Evolutionary conservation across 2,329 filamentous ascomycete genomes (phyloP).

Genomic region (Gyromitra esculenta): DNA sequence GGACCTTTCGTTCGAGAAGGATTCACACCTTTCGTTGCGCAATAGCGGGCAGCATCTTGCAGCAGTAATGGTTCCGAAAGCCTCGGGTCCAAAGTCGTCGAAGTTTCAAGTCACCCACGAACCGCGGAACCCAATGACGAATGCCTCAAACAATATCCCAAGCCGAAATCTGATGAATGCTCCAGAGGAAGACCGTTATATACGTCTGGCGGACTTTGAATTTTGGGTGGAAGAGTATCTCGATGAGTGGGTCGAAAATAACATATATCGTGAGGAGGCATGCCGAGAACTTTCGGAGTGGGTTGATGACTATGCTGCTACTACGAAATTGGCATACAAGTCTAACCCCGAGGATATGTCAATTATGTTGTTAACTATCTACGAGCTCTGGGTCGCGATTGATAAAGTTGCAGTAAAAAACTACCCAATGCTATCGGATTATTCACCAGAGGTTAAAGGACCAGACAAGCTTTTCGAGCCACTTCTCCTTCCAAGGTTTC

Average conservation of each 20-base stretch:
- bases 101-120: background rate
- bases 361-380: constrained; percentile 66
- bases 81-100: background rate
- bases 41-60: constrained; percentile 33
- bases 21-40: constrained; percentile 45
- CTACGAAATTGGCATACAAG: constrained; percentile 59
- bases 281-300: constrained; percentile 58
- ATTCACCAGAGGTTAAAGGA: constrained; percentile 62
- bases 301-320: constrained; percentile 60
- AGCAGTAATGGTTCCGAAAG: background rate
- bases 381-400: constrained; percentile 70
- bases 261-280: constrained; percentile 55
- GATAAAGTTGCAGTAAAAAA: constrained; percentile 64
- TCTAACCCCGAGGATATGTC: constrained; percentile 65
- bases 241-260: constrained; percentile 60
- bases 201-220: constrained; percentile 62
- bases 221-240: constrained; percentile 64
- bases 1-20: constrained; percentile 52
- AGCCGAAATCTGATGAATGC: background rate
- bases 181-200: background rate
- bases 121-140: background rate
- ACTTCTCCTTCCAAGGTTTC: constrained; percentile 63
- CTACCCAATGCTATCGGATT: constrained; percentile 63
- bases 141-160: background rate
- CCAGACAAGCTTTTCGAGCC: constrained; percentile 61